Evolutionary conservation across 176 grass and related monocot genomes (phyloP).

Genomic region (Hsuehochloa calcarea): DNA sequence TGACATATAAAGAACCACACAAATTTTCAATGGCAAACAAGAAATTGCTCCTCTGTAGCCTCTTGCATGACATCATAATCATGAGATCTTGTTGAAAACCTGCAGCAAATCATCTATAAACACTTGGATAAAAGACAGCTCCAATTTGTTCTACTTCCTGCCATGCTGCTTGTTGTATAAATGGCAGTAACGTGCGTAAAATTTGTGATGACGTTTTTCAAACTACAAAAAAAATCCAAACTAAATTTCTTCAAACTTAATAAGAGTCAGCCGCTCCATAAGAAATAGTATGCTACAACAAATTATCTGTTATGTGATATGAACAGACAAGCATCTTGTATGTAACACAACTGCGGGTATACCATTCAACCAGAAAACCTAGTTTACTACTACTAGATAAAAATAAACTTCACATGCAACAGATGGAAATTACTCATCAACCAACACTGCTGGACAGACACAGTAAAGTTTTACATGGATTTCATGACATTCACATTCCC

Average conservation of each 20-base stretch:
- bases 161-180: too few species aligned
- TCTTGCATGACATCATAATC: too few species aligned
- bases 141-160: not conserved
- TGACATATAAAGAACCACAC: too few species aligned
- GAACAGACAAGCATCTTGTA: not conserved
- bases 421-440: conserved; percentile 5
- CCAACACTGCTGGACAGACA: not conserved
- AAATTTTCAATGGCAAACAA: too few species aligned
- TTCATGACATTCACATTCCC: not conserved
- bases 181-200: too few species aligned
- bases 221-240: too few species aligned
- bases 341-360: not conserved
- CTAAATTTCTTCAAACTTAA: too few species aligned
- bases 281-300: not conserved
- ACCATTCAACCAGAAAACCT: not conserved
- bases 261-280: too few species aligned
- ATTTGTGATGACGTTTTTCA: too few species aligned
- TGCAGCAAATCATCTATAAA: too few species aligned
- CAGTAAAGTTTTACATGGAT: not conserved
- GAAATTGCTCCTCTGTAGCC: too few species aligned
- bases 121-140: not conserved
- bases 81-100: too few species aligned
- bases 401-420: not conserved
- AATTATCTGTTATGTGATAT: not conserved
- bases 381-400: not conserved